Percentiles rank a stretch among this genome's conserved stretches.
Conservation (phyloP, 2,329 filamentous ascomycete species). For the Fusarium devonianum region DNA sequence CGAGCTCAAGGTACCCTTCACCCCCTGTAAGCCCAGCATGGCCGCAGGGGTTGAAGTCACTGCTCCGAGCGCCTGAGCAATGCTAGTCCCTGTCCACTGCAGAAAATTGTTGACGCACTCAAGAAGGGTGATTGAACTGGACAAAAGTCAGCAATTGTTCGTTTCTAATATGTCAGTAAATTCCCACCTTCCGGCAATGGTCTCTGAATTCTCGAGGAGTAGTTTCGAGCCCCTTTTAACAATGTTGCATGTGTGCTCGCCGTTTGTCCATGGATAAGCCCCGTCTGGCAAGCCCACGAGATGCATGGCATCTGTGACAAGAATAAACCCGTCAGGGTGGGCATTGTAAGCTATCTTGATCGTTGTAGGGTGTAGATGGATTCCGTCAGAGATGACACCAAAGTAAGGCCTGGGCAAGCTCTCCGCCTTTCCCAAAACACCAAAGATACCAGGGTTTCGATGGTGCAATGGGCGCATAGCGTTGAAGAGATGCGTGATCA, state of each 20-base stretch:
- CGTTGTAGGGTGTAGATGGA: slow-evolving; percentile 86
- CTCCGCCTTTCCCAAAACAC: slow-evolving; percentile 75
- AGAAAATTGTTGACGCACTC: slow-evolving; percentile 86
- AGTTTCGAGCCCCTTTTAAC: slow-evolving; percentile 76
- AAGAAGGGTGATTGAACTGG: slow-evolving; percentile 73
- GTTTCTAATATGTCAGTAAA: background rate
- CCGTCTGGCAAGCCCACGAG: slow-evolving; percentile 85
- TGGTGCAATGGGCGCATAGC: slow-evolving; percentile 92
- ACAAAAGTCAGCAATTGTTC: slow-evolving; percentile 6
- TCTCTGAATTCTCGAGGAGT: slow-evolving; percentile 78
- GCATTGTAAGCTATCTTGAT: slow-evolving; percentile 90
- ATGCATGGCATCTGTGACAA: slow-evolving; percentile 93
- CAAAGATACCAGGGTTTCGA: slow-evolving; percentile 89
- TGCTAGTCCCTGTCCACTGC: slow-evolving; percentile 72
- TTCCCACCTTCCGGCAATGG: slow-evolving; percentile 77
- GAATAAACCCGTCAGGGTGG: slow-evolving; percentile 82
- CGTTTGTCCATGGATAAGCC: slow-evolving; percentile 85
- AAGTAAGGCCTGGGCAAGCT: slow-evolving; percentile 73
- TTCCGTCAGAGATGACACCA: slow-evolving; percentile 88
- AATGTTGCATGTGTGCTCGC: slow-evolving; percentile 63
- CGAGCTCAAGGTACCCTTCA: slow-evolving; percentile 71
- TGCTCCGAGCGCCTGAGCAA: slow-evolving; percentile 73
- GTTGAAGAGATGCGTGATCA: slow-evolving; percentile 95
- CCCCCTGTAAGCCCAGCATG: slow-evolving; percentile 72
- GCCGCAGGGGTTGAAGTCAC: slow-evolving; percentile 80